Evolutionary conservation across 805 yeast species (phyloP).

Genomic region (Saccharomycopsis schoenii): DNA sequence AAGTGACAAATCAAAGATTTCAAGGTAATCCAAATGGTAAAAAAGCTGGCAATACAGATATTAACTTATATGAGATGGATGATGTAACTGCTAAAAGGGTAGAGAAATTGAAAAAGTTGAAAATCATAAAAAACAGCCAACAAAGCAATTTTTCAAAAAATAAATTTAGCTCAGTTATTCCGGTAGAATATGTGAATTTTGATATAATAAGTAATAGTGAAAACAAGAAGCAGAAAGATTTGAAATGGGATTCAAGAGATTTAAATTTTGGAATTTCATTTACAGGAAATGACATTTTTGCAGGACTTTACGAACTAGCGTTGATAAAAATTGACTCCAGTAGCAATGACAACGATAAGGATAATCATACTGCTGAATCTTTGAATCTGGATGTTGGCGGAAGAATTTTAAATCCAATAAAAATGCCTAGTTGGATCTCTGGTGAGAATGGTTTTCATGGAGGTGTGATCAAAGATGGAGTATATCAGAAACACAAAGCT

Average conservation of each 20-base stretch:
- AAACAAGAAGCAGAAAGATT: too few species aligned
- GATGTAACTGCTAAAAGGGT: slow-evolving; percentile 10
- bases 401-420: slow-evolving; percentile 41
- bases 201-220: background rate
- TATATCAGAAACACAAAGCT: background rate
- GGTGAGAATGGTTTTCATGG: slow-evolving; percentile 57
- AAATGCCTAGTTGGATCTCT: slow-evolving; percentile 65
- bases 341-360: background rate
- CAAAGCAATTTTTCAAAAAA: slow-evolving; percentile 20
- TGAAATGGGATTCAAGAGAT: background rate
- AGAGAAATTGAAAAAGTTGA: slow-evolving; percentile 17
- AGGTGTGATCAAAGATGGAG: slow-evolving; percentile 27
- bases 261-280: slow-evolving; percentile 28
- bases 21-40: slow-evolving; percentile 42
- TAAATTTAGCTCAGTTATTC: slow-evolving; percentile 45
- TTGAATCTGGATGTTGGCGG: slow-evolving; percentile 9
- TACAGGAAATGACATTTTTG: slow-evolving; percentile 65
- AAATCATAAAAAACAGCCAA: background rate
- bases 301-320: slow-evolving; percentile 65
- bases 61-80: slow-evolving; percentile 29
- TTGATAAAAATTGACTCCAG: slow-evolving; percentile 17
- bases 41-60: slow-evolving; percentile 24
- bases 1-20: slow-evolving; percentile 47
- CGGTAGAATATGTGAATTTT: slow-evolving; percentile 45
- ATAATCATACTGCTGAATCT: background rate